These are phyloP conservation scores for Kluyveromyces marxianus DNA, from an alignment of 1,139 yeast species.

Conservation along the genomic window DNA sequence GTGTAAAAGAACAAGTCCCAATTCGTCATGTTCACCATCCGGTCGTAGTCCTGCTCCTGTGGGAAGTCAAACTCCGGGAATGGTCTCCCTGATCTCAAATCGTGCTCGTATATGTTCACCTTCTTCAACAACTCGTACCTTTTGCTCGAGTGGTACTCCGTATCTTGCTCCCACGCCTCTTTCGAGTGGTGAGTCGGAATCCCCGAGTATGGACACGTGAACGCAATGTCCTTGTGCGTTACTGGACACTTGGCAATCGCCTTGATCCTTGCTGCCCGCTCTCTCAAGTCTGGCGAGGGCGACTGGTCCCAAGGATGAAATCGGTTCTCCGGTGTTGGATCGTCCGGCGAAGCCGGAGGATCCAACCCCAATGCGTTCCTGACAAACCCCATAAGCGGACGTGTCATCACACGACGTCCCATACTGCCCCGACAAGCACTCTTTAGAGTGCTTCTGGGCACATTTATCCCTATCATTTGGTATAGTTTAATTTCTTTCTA, in stretches of 20 bases:
- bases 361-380: constrained; percentile 55
- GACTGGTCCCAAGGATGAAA: constrained; percentile 88
- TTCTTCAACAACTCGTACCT: constrained; percentile 69
- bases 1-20: constrained; percentile 96
- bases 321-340: constrained; percentile 59
- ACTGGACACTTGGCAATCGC: constrained; percentile 89
- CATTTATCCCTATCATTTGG: too few species aligned
- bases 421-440: too few species aligned
- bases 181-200: constrained; percentile 91
- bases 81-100: constrained; percentile 83
- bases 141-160: constrained; percentile 58
- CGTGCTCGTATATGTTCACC: constrained; percentile 92
- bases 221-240: constrained; percentile 70
- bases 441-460: too few species aligned
- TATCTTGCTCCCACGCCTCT: constrained; percentile 84
- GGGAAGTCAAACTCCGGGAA: constrained; percentile 96
- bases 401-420: constrained; percentile 8
- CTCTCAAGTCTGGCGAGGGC: constrained; percentile 79
- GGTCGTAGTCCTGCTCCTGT: constrained; percentile 67
- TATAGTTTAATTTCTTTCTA: too few species aligned
- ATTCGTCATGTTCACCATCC: constrained; percentile 64
- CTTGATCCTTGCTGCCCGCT: constrained; percentile 85
- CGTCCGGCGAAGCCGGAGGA: constrained; percentile 53
- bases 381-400: constrained; percentile 40
- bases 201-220: constrained; percentile 88